Conservation (phyloP, 2,329 filamentous ascomycete genomes). For the Pseudocercospora crystallina region DNA sequence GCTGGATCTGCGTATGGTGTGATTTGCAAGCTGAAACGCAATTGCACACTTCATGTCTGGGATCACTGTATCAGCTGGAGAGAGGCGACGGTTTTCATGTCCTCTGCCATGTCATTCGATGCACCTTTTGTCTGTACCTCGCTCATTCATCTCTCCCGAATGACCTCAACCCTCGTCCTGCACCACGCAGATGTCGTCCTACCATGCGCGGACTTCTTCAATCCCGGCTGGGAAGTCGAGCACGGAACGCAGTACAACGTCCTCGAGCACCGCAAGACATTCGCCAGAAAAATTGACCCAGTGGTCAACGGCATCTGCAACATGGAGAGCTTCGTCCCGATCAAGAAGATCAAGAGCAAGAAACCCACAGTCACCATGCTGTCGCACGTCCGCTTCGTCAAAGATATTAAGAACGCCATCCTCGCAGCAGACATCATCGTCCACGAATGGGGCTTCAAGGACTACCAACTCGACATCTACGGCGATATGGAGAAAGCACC, state of each 20-base stretch:
- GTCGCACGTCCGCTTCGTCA: constrained; percentile 55
- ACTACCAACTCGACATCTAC: constrained; percentile 59
- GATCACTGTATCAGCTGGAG: constrained; percentile 14
- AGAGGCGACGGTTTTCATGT: constrained; percentile 10
- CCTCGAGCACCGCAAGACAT: constrained; percentile 53
- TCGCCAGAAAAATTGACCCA: constrained; percentile 57
- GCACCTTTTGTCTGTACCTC: constrained; percentile 24
- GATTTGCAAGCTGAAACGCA: constrained; percentile 11
- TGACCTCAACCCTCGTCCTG: constrained; percentile 24
- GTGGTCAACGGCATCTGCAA: constrained; percentile 62
- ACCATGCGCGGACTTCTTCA: constrained; percentile 55
- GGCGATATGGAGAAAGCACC: constrained; percentile 60
- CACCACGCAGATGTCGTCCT: constrained; percentile 53
- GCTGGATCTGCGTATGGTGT: constrained; percentile 10
- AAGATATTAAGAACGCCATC: constrained; percentile 61
- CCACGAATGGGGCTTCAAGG: constrained; percentile 59
- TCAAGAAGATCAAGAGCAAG: constrained; percentile 52
- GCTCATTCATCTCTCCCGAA: constrained; percentile 23
- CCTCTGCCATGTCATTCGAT: constrained; percentile 13
- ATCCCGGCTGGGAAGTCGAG: constrained; percentile 59
- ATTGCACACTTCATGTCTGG: constrained; percentile 6
- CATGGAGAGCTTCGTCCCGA: constrained; percentile 58
- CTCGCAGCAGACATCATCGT: constrained; percentile 61
- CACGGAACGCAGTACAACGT: constrained; percentile 56
- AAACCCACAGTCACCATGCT: constrained; percentile 61